Evolutionary conservation across 768 basidiomycete species (phyloP), one percentile per base, ranked within the genome.

Genomic region (Auricularia sp.): DNA sequence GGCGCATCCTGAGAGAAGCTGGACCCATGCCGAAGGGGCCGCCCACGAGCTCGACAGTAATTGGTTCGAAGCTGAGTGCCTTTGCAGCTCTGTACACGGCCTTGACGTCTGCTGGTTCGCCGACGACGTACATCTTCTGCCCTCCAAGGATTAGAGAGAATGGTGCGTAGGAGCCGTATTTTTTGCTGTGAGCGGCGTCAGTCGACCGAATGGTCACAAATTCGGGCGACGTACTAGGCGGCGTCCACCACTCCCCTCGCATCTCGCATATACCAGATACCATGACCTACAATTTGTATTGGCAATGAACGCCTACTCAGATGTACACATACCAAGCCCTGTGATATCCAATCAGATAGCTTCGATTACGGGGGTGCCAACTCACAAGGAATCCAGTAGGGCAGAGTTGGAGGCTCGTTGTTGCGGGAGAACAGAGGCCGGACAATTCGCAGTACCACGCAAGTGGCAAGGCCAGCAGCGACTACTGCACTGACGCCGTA

Each of bases 381-480:
- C 56, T 14, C 34, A 59, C 56, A 59, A 59, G 56, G 56, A 33
- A 59, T 59, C 56, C 56, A 59, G 29, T 59, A 59, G 4, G 56
- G 29, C 6, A 59, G 23, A 10, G 56, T 59, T 7, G 56, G 56
- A 6, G 56, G 56, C 14, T 35, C 56, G 23, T 59, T 35, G 11
- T 29, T 59, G 56, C 34, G 56, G 4, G 56, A 21, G 23, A 59
- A 23, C 8, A 59, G 56, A 12, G 56, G 56, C 7, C 56, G 18
- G 11, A 59, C 21, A 8, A 7, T 7, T 8, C 56, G 56, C 23
- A 59, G 23, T 14, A 34, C 21, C 56, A 34, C 56, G 34, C 56
- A 59, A 6, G 21, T 18, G 16, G 21, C 47, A 16, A 51, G 47
- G 18, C 11, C 21, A 16, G 18, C 47, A 51, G 47, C 47, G 47